These are phyloP conservation scores for Fomitopsis serialis DNA, from an alignment of 768 basidiomycete genomes.

Conservation along the genomic window DNA sequence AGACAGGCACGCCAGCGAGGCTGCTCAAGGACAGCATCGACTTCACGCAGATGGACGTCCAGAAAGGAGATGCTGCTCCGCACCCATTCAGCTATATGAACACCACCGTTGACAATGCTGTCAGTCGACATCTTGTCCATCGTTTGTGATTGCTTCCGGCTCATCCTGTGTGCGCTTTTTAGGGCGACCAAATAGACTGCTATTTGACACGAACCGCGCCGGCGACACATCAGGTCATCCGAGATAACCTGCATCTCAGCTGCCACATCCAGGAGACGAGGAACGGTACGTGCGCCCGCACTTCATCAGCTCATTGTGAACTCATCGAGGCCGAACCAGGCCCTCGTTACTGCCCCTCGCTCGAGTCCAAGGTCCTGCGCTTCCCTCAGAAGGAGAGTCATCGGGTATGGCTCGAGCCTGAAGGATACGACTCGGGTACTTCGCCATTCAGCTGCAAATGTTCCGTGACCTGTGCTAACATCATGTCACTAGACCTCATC, in stretches of 20 bases:
- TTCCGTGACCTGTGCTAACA: too few relatives aligned
- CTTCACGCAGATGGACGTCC: conserved; percentile 52
- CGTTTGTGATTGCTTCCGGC: too few relatives aligned
- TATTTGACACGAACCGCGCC: conserved; percentile 70
- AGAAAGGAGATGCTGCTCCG: conserved; percentile 63
- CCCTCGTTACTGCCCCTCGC: conserved; percentile 87
- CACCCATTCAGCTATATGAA: conserved; percentile 76
- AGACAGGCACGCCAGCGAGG: conserved; percentile 85
- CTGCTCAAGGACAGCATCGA: conserved; percentile 67
- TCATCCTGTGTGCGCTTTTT: neutral
- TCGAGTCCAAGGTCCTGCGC: conserved; percentile 81
- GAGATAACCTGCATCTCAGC: conserved; percentile 69
- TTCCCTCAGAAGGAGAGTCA: conserved; percentile 71
- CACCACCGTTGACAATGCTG: conserved; percentile 63
- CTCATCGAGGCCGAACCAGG: conserved; percentile 36
- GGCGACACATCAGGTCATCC: conserved; percentile 69
- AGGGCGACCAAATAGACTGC: conserved; percentile 74
- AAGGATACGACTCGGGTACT: conserved; percentile 83
- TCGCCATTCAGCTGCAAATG: neutral
- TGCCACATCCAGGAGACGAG: conserved; percentile 87
- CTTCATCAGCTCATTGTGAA: neutral
- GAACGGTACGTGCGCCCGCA: conserved; percentile 46
- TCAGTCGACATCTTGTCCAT: conserved; percentile 23
- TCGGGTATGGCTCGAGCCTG: conserved; percentile 85
- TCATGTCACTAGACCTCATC: conserved; percentile 57